Evolutionary conservation across 176 grass and related monocot genomes (phyloP).

Genomic region (Microstegium vimineum): DNA sequence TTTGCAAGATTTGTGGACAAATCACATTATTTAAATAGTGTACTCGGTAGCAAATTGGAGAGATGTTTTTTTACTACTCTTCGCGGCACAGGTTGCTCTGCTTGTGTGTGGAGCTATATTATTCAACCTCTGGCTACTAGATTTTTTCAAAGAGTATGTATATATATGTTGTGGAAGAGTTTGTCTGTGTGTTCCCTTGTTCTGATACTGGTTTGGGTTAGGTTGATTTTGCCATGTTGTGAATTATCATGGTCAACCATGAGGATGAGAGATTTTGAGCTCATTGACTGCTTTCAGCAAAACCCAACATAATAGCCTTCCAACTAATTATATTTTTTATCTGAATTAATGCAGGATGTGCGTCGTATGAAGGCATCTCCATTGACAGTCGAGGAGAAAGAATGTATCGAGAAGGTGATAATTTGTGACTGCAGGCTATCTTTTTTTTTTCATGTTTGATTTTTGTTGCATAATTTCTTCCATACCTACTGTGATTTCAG

Average conservation of each 20-base stretch:
- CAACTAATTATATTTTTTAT: slow-evolving; percentile 20
- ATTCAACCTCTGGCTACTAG: background rate
- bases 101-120: background rate
- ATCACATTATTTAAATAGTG: background rate
- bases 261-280: slow-evolving; percentile 7
- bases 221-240: background rate
- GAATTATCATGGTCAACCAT: background rate
- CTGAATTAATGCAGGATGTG: slow-evolving; percentile 59
- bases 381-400: slow-evolving; percentile 66
- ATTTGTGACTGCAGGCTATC: background rate
- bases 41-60: background rate
- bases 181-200: background rate
- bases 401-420: slow-evolving; percentile 60
- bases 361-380: slow-evolving; percentile 77
- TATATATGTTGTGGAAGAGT: slow-evolving; percentile 16
- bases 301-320: background rate
- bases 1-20: background rate
- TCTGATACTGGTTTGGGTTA: background rate
- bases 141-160: slow-evolving; percentile 10
- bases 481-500: slow-evolving; percentile 40
- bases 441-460: slow-evolving; percentile 18
- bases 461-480: slow-evolving; percentile 11
- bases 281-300: background rate
- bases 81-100: slow-evolving; percentile 3
- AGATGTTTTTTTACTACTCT: background rate